Base-by-base conservation (phyloP, 2,329 filamentous ascomycete species). In the Cordyceps javanica region DNA sequence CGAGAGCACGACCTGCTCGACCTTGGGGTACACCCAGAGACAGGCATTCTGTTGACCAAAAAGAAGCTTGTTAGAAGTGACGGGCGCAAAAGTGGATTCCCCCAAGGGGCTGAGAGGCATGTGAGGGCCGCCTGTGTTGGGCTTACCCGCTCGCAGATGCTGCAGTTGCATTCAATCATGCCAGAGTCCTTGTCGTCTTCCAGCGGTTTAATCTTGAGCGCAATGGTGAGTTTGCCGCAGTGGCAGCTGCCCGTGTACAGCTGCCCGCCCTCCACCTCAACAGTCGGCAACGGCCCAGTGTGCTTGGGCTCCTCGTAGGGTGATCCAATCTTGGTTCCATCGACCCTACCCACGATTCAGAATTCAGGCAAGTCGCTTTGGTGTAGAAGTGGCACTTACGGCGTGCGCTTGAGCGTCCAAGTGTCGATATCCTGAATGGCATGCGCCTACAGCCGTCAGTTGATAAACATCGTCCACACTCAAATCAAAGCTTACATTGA, bases 211-310 rank as follows among this genome's bases (percentile, higher is more conserved):
- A 69, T 69, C 52, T 69, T 72, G 36, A 80, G 41, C 1, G 77
- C 75, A 1, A 79, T 56, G 16, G 68, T 74, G 25, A 82, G 69
- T 21, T 73, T 73, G 28, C 79, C 79, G 64, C 80, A 82, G 66
- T 82, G 79, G 65, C 80, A 82, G 64, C 76, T 75, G 9, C 79
- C 80, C 14, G 74, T 74, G 62, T 80, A 79, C 10, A 74, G 54
- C 62, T 70, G 70, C 39, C 70, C 70, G 36, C 69, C 69, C 21
- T 74, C 72, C 41, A 75, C 61, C 5, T 68, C 67, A 13, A 60
- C 67, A 3, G 67, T 63, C 2, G 78, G 79, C 36, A 75, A 66
- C 3, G 69, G 63, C 6, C 78, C 79, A 1, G 70, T 71, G 62
- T 73, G 78, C 2, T 61, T 62, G 5, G 72, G 69, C 2, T 67